phyloP scores from a whole-genome alignment of 345 rosid species.

The Acer saccharum region DNA sequence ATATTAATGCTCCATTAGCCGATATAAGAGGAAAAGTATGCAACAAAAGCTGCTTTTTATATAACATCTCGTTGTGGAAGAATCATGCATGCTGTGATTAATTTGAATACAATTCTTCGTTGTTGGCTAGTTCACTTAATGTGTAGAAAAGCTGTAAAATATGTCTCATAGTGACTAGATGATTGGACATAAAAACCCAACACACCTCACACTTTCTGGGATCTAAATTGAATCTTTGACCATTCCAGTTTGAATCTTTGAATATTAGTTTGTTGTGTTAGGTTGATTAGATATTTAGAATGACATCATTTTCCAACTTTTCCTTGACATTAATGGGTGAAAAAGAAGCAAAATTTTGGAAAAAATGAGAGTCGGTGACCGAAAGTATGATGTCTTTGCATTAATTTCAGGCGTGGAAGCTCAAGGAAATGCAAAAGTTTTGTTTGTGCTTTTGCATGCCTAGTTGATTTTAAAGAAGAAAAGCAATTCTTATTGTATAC shows the following conservation, averaged over 20 bases:
- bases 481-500: neutral
- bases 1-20: neutral
- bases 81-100: neutral
- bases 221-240: slow-evolving; percentile 20
- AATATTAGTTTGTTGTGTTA: neutral
- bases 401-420: neutral
- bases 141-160: neutral
- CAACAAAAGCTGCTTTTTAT: neutral
- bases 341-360: neutral
- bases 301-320: slow-evolving; percentile 15
- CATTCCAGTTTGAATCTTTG: slow-evolving; percentile 4
- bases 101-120: neutral
- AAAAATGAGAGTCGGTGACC: neutral
- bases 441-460: neutral
- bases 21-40: neutral
- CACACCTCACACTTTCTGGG: neutral
- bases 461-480: neutral
- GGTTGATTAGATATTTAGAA: neutral
- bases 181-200: slow-evolving; percentile 8
- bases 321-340: neutral
- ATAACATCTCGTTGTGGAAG: neutral
- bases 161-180: neutral
- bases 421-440: neutral
- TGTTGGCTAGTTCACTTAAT: neutral
- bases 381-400: slow-evolving; percentile 7